Evolutionary conservation across 768 basidiomycete species (phyloP).

Genomic region (Lentinula guzmanii): DNA sequence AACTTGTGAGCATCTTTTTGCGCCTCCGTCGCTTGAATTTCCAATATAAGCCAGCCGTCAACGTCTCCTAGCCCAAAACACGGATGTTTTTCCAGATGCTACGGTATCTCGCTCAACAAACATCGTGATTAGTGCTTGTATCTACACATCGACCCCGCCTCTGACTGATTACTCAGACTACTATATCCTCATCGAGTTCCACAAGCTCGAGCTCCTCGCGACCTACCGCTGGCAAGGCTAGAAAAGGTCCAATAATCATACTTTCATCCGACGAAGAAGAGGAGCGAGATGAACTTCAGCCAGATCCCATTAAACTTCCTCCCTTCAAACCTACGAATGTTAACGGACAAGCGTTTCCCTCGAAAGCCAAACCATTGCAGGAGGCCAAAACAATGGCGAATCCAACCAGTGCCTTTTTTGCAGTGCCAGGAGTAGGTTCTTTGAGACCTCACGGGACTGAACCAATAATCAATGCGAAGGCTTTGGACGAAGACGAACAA

Average conservation of each 20-base stretch:
- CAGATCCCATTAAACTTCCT: neutral
- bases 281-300: neutral
- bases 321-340: neutral
- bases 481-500: conserved; percentile 8
- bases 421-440: neutral
- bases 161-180: neutral
- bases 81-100: conserved; percentile 1
- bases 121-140: neutral
- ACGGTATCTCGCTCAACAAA: neutral
- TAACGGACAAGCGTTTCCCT: neutral
- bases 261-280: conserved; percentile 8
- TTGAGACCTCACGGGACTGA: neutral
- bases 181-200: neutral
- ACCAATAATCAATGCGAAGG: neutral
- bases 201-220: neutral
- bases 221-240: neutral
- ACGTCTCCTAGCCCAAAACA: conserved; percentile 4
- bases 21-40: neutral
- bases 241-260: neutral
- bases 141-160: neutral
- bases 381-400: neutral
- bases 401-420: neutral
- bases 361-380: neutral
- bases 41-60: neutral
- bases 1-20: neutral